phyloP scores from a whole-genome alignment of 2,329 filamentous ascomycete genomes.

The Hypoxylon sp. region DNA sequence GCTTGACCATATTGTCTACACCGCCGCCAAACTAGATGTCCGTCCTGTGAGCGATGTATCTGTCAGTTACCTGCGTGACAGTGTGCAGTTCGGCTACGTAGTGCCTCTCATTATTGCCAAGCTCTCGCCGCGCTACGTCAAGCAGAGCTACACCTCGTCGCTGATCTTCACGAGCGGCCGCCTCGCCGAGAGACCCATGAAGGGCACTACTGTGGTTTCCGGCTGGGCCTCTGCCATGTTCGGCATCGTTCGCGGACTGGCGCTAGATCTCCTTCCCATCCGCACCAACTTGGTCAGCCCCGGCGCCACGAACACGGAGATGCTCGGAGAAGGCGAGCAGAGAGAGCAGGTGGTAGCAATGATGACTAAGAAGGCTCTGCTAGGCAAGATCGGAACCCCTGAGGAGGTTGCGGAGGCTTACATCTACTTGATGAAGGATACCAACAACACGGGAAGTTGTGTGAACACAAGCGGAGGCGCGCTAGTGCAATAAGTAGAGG shows the following conservation, averaged over 20 bases:
- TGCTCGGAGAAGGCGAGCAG: slow-evolving; percentile 54
- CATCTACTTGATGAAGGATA: slow-evolving; percentile 61
- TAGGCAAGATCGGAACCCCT: slow-evolving; percentile 51
- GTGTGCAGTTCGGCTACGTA: slow-evolving; percentile 66
- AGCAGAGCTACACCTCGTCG: slow-evolving; percentile 59
- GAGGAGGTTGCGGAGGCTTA: slow-evolving; percentile 62
- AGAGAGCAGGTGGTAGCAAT: slow-evolving; percentile 43
- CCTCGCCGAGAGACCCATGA: slow-evolving; percentile 65
- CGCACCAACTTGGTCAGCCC: slow-evolving; percentile 74
- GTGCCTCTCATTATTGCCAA: slow-evolving; percentile 68
- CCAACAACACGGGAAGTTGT: slow-evolving; percentile 55
- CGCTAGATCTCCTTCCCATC: slow-evolving; percentile 74
- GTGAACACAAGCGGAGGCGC: slow-evolving; percentile 44
- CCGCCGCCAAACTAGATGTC: slow-evolving; percentile 64
- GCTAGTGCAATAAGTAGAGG: slow-evolving; percentile 19
- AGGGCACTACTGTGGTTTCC: slow-evolving; percentile 66
- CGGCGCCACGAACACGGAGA: slow-evolving; percentile 66
- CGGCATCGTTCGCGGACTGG: slow-evolving; percentile 68
- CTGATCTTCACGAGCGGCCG: slow-evolving; percentile 71
- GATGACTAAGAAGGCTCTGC: slow-evolving; percentile 39
- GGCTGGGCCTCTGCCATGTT: slow-evolving; percentile 66
- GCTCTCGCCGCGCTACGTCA: slow-evolving; percentile 61
- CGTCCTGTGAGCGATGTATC: slow-evolving; percentile 59
- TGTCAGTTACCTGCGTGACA: slow-evolving; percentile 58
- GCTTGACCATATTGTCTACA: slow-evolving; percentile 71